Percentiles rank a stretch among this genome's conserved stretches.
Conservation (phyloP, 1,284 basidiomycete genomes). For the Agroathelia rolfsii region DNA sequence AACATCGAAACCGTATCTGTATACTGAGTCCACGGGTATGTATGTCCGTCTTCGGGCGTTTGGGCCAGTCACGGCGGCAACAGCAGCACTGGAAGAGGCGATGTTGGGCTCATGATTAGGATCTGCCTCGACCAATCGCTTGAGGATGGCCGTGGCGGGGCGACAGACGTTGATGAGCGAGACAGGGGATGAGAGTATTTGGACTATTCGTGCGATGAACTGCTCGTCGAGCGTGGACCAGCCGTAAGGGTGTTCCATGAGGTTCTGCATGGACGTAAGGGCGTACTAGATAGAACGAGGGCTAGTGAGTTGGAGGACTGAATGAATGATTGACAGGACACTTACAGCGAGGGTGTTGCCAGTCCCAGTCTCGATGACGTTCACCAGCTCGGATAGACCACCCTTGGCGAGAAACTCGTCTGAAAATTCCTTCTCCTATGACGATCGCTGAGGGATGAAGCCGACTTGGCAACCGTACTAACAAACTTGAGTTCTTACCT, state of each 20-base stretch:
- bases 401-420: constrained; percentile 75
- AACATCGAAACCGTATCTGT: constrained; percentile 74
- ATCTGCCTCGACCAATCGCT: constrained; percentile 79
- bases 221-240: constrained; percentile 63
- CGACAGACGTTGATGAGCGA: constrained; percentile 90
- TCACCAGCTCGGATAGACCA: constrained; percentile 70
- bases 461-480: constrained; percentile 6
- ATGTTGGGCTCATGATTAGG: constrained; percentile 50
- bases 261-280: constrained; percentile 74
- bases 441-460: not conserved
- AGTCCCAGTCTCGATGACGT: constrained; percentile 55
- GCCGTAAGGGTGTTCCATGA: constrained; percentile 77
- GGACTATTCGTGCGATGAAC: constrained; percentile 74
- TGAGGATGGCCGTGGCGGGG: constrained; percentile 91
- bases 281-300: constrained; percentile 49
- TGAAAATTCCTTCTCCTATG: constrained; percentile 81
- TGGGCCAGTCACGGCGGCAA: too few relatives aligned
- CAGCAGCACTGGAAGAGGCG: constrained; percentile 49
- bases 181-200: constrained; percentile 67
- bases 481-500: constrained; percentile 27
- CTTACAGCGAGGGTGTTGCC: constrained; percentile 83
- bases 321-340: constrained; percentile 13
- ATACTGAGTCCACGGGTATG: constrained; percentile 62
- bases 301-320: constrained; percentile 6
- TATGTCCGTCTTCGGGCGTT: too few relatives aligned